Evolutionary conservation across 2,329 filamentous ascomycete genomes (phyloP), one percentile per base, ranked within the genome.

Genomic region (Knoxdaviesia proteae): DNA sequence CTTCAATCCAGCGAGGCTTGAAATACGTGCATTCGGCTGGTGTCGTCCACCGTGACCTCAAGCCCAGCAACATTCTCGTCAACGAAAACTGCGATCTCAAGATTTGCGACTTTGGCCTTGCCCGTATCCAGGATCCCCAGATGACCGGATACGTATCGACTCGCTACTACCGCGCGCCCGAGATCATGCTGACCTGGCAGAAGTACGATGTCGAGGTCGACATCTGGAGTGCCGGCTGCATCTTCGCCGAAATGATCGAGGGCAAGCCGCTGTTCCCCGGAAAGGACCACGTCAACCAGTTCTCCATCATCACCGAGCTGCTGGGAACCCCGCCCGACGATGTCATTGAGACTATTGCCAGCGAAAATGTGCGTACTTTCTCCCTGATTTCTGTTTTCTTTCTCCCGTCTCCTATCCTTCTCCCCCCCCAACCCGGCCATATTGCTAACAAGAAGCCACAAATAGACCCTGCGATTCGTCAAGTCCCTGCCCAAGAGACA

Each of bases 181-280:
- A 98, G 63, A 98, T 98, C 58, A 98, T 98, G 90, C 84, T 98
- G 58, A 96, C 90, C 49, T 98, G 90, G 90, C 90, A 98, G 68
- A 98, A 98, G 67, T 98, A 98, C 63, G 90, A 98, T 53, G 79
- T 96, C 40, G 90, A 96, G 65, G 90, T 98, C 45, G 90, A 98
- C 59, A 94, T 98, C 58, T 98, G 90, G 90, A 96, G 90, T 58
- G 88, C 88, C 11, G 90, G 90, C 47, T 98, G 90, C 63, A 98
- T 98, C 58, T 96, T 98, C 53, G 90, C 90, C 37, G 90, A 98
- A 65, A 98, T 98, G 90, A 72, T 98, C 46, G 88, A 94, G 64
- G 90, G 90, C 57, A 96, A 96, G 66, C 90, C 90, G 33, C 67
- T 98, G 29, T 98, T 98, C 69, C 90, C 90, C 0, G 90, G 90